Evolutionary conservation across 345 rosid species (phyloP).

Genomic region (Boechera stricta): DNA sequence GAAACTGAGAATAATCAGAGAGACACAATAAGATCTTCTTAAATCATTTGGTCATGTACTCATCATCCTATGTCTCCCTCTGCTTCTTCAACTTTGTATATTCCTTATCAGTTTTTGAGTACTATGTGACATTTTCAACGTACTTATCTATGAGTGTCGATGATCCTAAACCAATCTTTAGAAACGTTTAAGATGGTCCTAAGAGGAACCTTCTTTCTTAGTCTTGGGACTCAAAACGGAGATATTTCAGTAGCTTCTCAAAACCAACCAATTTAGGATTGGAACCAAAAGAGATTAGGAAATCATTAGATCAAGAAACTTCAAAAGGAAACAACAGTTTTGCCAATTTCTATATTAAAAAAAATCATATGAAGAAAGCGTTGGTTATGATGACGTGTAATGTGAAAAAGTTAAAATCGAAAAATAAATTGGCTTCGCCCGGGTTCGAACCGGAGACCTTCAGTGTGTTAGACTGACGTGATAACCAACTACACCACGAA

Average conservation of each 20-base stretch:
- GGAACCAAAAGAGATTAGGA: too few species aligned
- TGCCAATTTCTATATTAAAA: too few species aligned
- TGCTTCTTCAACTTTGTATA: conserved; percentile 37
- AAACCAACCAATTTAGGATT: background rate
- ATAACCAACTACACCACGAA: conserved; percentile 99
- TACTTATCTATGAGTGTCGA: conserved; percentile 23
- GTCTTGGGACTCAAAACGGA: background rate
- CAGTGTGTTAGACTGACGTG: conserved; percentile 99
- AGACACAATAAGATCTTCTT: conserved; percentile 26
- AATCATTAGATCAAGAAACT: too few species aligned
- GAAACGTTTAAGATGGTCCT: background rate
- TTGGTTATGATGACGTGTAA: too few species aligned
- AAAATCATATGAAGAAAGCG: too few species aligned
- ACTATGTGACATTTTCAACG: conserved; percentile 15
- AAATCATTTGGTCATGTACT: conserved; percentile 31
- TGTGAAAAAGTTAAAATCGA: too few species aligned
- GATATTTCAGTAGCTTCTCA: background rate
- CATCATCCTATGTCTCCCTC: background rate
- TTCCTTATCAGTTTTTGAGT: conserved; percentile 28
- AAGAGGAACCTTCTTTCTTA: background rate
- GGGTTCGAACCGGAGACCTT: conserved; percentile 95
- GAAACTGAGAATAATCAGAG: conserved; percentile 29
- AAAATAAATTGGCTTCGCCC: conserved; percentile 54
- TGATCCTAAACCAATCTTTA: background rate
- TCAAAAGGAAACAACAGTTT: too few species aligned